A percentile compares a stretch with the other conserved stretches of the same genome.
Evolutionary conservation across 805 yeast genomes (phyloP).

Genomic region (Saccharomycopsis schoenii): DNA sequence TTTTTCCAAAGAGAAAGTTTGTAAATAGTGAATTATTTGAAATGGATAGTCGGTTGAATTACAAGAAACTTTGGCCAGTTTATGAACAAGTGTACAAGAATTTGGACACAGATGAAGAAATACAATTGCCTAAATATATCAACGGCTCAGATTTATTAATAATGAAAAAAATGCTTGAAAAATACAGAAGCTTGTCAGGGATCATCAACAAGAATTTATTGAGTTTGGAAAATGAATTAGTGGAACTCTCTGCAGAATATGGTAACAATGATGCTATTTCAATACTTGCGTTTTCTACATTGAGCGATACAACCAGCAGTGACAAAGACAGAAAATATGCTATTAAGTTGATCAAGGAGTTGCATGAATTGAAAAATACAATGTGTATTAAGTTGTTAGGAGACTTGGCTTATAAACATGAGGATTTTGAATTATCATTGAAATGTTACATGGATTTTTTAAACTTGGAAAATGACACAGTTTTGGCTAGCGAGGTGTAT

Average conservation of each 20-base stretch:
- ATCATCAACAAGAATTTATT: slow-evolving; percentile 46
- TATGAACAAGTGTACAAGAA: slow-evolving; percentile 41
- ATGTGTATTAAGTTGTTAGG: slow-evolving; percentile 70
- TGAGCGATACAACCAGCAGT: slow-evolving; percentile 29
- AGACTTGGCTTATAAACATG: slow-evolving; percentile 52
- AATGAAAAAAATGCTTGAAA: slow-evolving; percentile 57
- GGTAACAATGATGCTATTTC: slow-evolving; percentile 79
- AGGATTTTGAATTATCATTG: slow-evolving; percentile 43
- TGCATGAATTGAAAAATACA: slow-evolving; percentile 57
- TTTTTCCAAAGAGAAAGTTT: slow-evolving; percentile 50
- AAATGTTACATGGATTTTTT: slow-evolving; percentile 50
- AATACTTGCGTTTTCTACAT: slow-evolving; percentile 57
- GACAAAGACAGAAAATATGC: slow-evolving; percentile 58
- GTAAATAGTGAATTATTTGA: slow-evolving; percentile 57
- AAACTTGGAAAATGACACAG: slow-evolving; percentile 45
- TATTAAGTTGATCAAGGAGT: slow-evolving; percentile 42
- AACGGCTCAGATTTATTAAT: slow-evolving; percentile 51
- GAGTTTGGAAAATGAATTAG: slow-evolving; percentile 56
- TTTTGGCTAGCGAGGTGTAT: slow-evolving; percentile 62
- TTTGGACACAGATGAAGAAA: slow-evolving; percentile 28
- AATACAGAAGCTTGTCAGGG: slow-evolving; percentile 50
- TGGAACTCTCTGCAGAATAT: slow-evolving; percentile 76
- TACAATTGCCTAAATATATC: slow-evolving; percentile 37
- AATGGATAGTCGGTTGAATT: slow-evolving; percentile 48
- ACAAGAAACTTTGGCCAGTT: slow-evolving; percentile 43